Base-by-base conservation (phyloP, 192 early-diverging fungal species). In the Geranomyces variabilis region DNA sequence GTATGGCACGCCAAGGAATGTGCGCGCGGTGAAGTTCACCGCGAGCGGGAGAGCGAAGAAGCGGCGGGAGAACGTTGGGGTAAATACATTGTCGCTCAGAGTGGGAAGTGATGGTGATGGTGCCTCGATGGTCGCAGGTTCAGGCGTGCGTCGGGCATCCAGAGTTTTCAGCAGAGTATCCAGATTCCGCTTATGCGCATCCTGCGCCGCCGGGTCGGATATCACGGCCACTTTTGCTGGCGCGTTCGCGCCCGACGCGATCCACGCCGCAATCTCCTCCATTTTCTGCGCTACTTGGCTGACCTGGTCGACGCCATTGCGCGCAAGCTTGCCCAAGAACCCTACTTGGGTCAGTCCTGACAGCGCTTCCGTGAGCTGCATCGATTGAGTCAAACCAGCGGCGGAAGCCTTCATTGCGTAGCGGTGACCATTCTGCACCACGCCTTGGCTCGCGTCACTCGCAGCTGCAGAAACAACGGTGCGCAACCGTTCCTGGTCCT, bases 1-100 rank as follows among this genome's bases (percentile, higher is more conserved):
- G 69, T 94, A 96, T 29, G 95, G 93, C 0, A 96, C 93, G 22
- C 90, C 89, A 31, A 87, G 83, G 22, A 90, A 88, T 3, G 85
- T 84, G 67, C 87, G 82, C 28, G 89, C 87, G 5, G 90, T 88
- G 69, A 91, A 96, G 78, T 96, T 96, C 36, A 96, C 90, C 21
- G 90, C 86, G 63, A 93, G 92, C 1, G 95, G 95, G 44, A 95
- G 77, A 9, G 92, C 87, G 73, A 90, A 92, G 79, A 94, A 94
- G 28, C 86, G 85, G 34, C 90, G 89, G 31, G 70, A 65, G 66
- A 80, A 87, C 9, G 75, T 63, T 2, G 89, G 77, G 0, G 53
- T 63, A 59, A 90, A 93, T 0, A 47, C 69, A 22, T 70, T 10
- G 46, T 47, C 46, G 12, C 19, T 3, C 51, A 53, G 36, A 41